Base-by-base conservation (phyloP, 176 grass and related monocot genomes). In the Avena insularis region DNA sequence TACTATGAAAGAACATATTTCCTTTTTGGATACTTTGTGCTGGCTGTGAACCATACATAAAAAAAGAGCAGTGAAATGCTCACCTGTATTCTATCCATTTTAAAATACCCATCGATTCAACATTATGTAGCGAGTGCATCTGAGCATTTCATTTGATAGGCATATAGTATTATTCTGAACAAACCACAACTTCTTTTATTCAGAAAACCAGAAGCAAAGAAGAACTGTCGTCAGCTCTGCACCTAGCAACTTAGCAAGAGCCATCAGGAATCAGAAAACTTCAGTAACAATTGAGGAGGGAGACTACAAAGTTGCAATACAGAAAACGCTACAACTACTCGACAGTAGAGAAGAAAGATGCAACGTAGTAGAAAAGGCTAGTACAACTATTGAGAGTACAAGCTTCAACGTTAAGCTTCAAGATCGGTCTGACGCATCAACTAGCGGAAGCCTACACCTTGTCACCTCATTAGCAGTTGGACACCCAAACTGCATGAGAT, bases 141-240 rank as follows among this genome's bases (percentile, higher is more conserved):
- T 43, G 4, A 50, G 2, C 46, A 53, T 8, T 75, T 51, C 23
- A 75, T 31, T 51, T 16, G 12, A 29, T 53, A 17, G 23, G 21
- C 6, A 10, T 53, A 9, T 6, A 6, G 6, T 75, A 50, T 12
- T 14, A 4, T 51, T 53, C 21, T 27, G 13, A 75, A 53, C 72
- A 51, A 8, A 2, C 46, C 3, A 53, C 13, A 14, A 3, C 12
- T 75, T 51, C 12, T 69, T 69, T 75, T 75, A 75, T 75, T 75
- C 71, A 75, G 72, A 51, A 75, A 8, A 74, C n/a, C 23, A 75
- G 71, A 75, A 75, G n/a, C n/a, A 8, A 75, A 27, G 8, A 11
- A 38, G 6, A 75, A 47, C 71, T 14, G 71, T n/a, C 71, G 43
- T 12, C 71, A 49, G n/a, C n/a, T 45, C 71, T 75, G 40, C 40